Conservation (phyloP, 2,329 filamentous ascomycete genomes). For the Triangularia verruculosa region DNA sequence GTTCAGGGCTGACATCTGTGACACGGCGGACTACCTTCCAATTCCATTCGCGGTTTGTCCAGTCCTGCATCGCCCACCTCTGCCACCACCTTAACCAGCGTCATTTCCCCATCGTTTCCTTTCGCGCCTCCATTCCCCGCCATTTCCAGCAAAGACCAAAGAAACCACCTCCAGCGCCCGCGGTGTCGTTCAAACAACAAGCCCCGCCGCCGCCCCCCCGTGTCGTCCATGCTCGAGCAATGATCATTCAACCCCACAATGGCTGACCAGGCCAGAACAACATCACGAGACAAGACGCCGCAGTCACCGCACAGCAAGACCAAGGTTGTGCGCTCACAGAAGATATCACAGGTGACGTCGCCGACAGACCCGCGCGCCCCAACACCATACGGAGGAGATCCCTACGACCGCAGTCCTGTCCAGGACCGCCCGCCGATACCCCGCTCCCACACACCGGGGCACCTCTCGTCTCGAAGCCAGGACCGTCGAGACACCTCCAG, state of each 20-base stretch:
- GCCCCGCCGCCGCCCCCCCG: not conserved
- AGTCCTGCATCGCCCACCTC: not conserved
- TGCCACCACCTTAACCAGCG: not conserved
- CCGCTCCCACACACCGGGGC: conserved; percentile 61
- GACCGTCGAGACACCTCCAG: conserved; percentile 49
- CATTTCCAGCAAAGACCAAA: not conserved
- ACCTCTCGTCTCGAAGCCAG: conserved; percentile 57
- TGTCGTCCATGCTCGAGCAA: conserved; percentile 24
- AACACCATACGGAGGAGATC: conserved; percentile 27
- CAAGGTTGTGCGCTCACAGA: conserved; percentile 52
- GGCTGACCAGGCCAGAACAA: conserved; percentile 41
- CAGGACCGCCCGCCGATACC: conserved; percentile 41
- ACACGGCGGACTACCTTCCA: conserved; percentile 7
- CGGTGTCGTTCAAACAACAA: not conserved
- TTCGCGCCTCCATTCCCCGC: not conserved
- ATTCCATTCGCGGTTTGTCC: conserved; percentile 5
- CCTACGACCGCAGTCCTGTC: conserved; percentile 32
- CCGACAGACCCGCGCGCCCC: conserved; percentile 30
- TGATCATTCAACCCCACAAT: conserved; percentile 37
- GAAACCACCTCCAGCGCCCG: not conserved
- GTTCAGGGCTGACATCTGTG: conserved; percentile 13
- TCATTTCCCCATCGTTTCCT: not conserved
- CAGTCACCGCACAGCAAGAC: conserved; percentile 39
- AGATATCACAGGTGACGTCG: conserved; percentile 41
- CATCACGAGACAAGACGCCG: conserved; percentile 27